These are phyloP conservation scores for Eucalyptus coolabah DNA, from an alignment of 345 rosid genomes.

Conservation along the genomic window DNA sequence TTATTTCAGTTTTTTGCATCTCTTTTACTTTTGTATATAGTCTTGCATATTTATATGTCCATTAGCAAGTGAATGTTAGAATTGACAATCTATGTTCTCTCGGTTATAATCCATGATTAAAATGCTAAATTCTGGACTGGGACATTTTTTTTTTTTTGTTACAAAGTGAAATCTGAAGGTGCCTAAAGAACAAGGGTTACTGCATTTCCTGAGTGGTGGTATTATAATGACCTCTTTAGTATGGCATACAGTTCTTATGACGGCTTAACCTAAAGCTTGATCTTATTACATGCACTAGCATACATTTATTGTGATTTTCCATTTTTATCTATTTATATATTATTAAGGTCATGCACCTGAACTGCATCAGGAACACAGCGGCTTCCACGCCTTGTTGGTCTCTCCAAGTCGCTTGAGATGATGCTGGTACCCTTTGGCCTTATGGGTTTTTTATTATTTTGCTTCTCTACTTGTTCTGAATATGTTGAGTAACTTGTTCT, in stretches of 20 bases:
- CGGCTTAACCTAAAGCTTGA: neutral
- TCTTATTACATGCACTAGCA: neutral
- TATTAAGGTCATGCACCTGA: conserved; percentile 2
- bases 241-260: neutral
- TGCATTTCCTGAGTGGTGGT: neutral
- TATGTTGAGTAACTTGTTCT: neutral
- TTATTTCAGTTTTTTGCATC: neutral
- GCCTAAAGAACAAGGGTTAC: neutral
- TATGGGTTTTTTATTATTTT: neutral
- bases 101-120: neutral
- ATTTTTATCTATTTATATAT: neutral
- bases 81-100: neutral
- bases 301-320: neutral
- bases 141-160: neutral
- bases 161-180: neutral
- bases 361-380: conserved; percentile 81
- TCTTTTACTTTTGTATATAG: neutral
- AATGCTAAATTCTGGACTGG: neutral
- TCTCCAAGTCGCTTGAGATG: conserved; percentile 87
- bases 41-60: neutral
- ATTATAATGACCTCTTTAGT: neutral
- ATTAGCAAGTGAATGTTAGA: neutral
- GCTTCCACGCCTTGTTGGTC: conserved; percentile 99
- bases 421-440: conserved; percentile 56
- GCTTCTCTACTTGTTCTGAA: neutral